Evolutionary conservation across 805 yeast species (phyloP), one percentile per base, ranked within the genome.

Genomic region (Cyberlindnera veronae): DNA sequence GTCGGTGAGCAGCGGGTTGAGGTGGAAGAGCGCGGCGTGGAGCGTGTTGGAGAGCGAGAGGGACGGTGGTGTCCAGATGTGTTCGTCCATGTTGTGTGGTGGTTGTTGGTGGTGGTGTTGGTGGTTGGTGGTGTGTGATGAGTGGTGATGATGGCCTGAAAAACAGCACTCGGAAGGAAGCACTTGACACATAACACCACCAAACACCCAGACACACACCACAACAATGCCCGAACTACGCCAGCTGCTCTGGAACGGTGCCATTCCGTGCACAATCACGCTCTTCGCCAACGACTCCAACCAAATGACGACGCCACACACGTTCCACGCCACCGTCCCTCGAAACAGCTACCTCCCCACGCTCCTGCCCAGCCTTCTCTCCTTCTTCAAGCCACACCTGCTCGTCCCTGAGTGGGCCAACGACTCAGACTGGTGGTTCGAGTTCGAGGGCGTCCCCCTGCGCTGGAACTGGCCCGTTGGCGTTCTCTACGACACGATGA

Each of bases 391-490:
- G 24, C 55, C 64, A 2, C 59, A 56, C 28, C 37, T 67, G 6
- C 54, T 58, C 6, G 53, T 51, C 2, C 58, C 63, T 17, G 45
- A 55, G 11, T 54, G 54, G 44, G 47, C 54, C 6, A 33, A 46
- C 5, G 37, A 50, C 1, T 26, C 43, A 6, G 57, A 58, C 2
- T 68, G 79, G 63, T 88, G 95, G 95, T 67, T 87, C 26, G 87
- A 78, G 46, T 73, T 67, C 54, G 81, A 80, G 23, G 71, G 64
- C 5, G 77, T 70, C 2, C 88, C 93, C 0, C 46, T 89, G 22
- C 69, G 73, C 36, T 88, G 96, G 61, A 77, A 84, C 48, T 66
- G 77, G 46, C 96, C 96, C 0, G 59, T 81, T 2, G 95, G 95
- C 0, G 62, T 83, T 5, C 58, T 80, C 2, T 78, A 71, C 53